Percentiles rank a stretch among this genome's conserved stretches.
These are phyloP conservation scores for Candida hungchunana DNA, from an alignment of 805 yeast genomes.

Conservation along the genomic window DNA sequence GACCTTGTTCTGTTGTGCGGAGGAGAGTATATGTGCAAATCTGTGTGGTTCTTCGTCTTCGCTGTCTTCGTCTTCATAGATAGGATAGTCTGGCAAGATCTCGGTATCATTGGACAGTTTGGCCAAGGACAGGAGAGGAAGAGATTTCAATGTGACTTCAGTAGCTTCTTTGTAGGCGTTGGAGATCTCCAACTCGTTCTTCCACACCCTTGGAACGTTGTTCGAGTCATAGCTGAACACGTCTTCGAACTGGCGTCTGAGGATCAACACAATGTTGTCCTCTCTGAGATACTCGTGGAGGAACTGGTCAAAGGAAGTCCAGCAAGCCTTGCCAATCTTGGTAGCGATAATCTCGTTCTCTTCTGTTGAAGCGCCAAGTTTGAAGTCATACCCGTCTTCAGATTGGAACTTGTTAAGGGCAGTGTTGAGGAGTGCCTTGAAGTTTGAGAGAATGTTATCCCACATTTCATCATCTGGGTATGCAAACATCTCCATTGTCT, in stretches of 20 bases:
- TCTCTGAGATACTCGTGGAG: slow-evolving; percentile 60
- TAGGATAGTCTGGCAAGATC: slow-evolving; percentile 54
- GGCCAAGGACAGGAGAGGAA: slow-evolving; percentile 57
- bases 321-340: slow-evolving; percentile 50
- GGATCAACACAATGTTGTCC: slow-evolving; percentile 58
- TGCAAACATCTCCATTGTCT: slow-evolving; percentile 42
- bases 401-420: slow-evolving; percentile 29
- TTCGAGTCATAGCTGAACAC: slow-evolving; percentile 76
- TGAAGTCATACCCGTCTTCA: slow-evolving; percentile 48
- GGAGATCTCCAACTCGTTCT: slow-evolving; percentile 69
- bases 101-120: slow-evolving; percentile 47
- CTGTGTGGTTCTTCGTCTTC: slow-evolving; percentile 38
- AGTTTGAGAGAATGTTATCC: slow-evolving; percentile 50
- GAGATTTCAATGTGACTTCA: slow-evolving; percentile 46
- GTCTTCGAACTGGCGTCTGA: slow-evolving; percentile 81
- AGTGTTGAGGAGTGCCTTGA: slow-evolving; percentile 33
- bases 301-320: slow-evolving; percentile 59
- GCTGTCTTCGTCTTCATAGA: slow-evolving; percentile 35
- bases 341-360: slow-evolving; percentile 38
- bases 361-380: slow-evolving; percentile 48
- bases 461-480: slow-evolving; percentile 52
- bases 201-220: slow-evolving; percentile 82
- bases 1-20: slow-evolving; percentile 53
- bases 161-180: slow-evolving; percentile 56
- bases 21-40: slow-evolving; percentile 56